Evolutionary conservation across 1,284 basidiomycete genomes (phyloP).

Genomic region (Ceratobasidium sp.): DNA sequence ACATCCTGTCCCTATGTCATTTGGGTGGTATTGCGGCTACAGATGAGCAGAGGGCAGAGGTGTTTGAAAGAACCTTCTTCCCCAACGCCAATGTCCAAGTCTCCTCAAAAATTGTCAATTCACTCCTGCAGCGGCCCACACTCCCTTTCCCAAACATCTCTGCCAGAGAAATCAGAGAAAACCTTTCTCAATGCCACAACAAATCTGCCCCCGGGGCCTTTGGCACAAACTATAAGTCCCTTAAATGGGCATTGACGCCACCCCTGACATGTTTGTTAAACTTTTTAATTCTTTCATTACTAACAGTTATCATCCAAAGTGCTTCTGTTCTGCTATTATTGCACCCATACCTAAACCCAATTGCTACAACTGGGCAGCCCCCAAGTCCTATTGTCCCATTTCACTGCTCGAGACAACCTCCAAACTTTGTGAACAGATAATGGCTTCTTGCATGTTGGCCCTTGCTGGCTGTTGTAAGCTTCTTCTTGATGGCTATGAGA

Average conservation of each 20-base stretch:
- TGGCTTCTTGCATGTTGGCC: no score
- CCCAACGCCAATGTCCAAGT: neutral
- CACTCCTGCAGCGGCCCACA: neutral
- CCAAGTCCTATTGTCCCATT: constrained; percentile 53
- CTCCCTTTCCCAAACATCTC: neutral
- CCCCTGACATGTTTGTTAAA: no score
- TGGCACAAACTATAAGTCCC: no score
- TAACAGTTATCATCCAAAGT: no score
- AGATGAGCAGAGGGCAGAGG: neutral
- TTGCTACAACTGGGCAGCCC: constrained; percentile 48
- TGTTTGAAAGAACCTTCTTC: neutral
- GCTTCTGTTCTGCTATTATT: constrained; percentile 48
- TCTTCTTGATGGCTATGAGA: no score
- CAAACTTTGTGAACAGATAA: no score
- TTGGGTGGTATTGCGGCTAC: no score
- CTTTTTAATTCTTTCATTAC: constrained; percentile 17
- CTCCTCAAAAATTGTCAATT: neutral
- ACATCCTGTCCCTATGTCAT: no score
- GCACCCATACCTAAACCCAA: constrained; percentile 53
- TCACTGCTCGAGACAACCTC: constrained; percentile 48
- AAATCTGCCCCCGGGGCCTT: no score
- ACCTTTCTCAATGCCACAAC: no score
- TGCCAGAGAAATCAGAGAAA: no score
- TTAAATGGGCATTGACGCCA: constrained; percentile 22
- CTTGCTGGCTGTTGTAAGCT: no score